Percentiles rank a stretch among this genome's conserved stretches.
These are phyloP conservation scores for Isoetes taiwanensis DNA, from an alignment of 75 land plant species.

Conservation along the genomic window DNA sequence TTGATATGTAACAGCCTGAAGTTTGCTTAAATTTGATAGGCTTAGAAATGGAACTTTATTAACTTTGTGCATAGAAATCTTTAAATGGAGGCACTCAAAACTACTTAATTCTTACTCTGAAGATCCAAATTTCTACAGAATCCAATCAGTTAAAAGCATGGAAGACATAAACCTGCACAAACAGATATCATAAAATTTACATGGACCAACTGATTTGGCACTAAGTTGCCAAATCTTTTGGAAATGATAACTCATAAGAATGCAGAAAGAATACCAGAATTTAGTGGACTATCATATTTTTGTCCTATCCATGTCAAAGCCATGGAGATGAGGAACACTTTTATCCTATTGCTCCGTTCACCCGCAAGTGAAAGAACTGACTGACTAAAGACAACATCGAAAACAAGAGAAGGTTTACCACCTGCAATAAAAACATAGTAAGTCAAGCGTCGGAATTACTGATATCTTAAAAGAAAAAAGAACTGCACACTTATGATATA, in stretches of 20 bases:
- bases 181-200: too few relatives aligned
- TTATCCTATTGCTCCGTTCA: conserved; percentile 16
- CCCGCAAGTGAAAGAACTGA: conserved; percentile 12
- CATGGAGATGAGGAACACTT: conserved; percentile 21
- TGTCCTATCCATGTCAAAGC: conserved; percentile 26
- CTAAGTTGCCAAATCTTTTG: too few relatives aligned
- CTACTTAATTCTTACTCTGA: too few relatives aligned
- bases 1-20: conserved; percentile 18
- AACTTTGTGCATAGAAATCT: too few relatives aligned
- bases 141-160: neutral
- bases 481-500: too few relatives aligned
- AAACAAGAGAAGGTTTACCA: conserved; percentile 18
- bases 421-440: too few relatives aligned
- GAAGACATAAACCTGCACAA: neutral
- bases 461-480: too few relatives aligned
- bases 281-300: conserved; percentile 19
- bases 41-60: neutral
- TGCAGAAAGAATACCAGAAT: conserved; percentile 6
- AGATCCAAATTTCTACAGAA: too few relatives aligned
- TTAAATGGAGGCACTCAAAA: too few relatives aligned
- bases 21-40: neutral
- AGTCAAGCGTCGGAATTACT: too few relatives aligned
- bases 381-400: conserved; percentile 21
- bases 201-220: too few relatives aligned
- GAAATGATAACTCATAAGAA: too few relatives aligned